phyloP scores from a whole-genome alignment of 2,329 filamentous ascomycete species.

The Trichoderma sp. region DNA sequence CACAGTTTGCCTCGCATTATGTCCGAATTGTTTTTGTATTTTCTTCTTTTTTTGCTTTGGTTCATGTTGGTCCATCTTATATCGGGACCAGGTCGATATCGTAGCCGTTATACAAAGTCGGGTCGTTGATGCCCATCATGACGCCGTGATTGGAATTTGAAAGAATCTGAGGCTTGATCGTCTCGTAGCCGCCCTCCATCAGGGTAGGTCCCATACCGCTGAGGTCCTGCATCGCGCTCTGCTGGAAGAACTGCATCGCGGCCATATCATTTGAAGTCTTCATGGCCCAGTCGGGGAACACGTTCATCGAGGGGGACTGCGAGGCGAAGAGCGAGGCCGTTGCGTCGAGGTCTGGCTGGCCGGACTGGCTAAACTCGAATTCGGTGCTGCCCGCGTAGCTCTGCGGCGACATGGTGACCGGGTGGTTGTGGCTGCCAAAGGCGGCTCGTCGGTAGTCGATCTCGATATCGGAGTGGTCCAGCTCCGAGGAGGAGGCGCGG shows the following conservation, averaged over 20 bases:
- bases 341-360: constrained; percentile 33
- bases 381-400: constrained; percentile 44
- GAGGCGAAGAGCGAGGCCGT: constrained; percentile 34
- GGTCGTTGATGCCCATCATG: constrained; percentile 57
- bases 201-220: constrained; percentile 49
- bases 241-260: constrained; percentile 43
- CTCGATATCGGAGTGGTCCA: constrained; percentile 55
- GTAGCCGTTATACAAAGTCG: constrained; percentile 57
- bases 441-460: constrained; percentile 51
- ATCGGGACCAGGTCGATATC: constrained; percentile 45
- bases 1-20: not conserved
- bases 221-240: constrained; percentile 41
- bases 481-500: constrained; percentile 53
- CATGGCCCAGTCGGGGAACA: constrained; percentile 34
- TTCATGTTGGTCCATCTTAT: constrained; percentile 25
- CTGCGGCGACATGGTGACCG: constrained; percentile 51
- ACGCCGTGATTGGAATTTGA: constrained; percentile 48
- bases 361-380: constrained; percentile 37
- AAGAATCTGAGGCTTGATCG: constrained; percentile 55
- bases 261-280: constrained; percentile 29
- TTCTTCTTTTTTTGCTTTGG: not conserved
- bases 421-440: constrained; percentile 39
- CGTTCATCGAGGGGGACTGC: constrained; percentile 35
- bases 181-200: constrained; percentile 51
- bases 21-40: not conserved